These are phyloP conservation scores for Talaromyces trachyspermus DNA, from an alignment of 495 filamentous ascomycete species.

Conservation along the genomic window DNA sequence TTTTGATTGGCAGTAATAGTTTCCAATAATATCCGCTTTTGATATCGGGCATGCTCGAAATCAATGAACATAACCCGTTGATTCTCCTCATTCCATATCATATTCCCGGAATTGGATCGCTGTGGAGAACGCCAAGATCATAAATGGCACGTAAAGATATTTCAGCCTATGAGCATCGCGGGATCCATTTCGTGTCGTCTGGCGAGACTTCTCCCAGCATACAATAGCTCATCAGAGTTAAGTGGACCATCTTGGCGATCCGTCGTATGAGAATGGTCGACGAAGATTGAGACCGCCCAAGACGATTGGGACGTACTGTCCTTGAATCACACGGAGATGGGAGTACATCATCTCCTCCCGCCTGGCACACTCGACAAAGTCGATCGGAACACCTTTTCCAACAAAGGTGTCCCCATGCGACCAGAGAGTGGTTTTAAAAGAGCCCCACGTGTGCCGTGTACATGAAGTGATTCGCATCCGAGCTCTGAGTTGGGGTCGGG, in stretches of 20 bases:
- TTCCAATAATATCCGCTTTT: slow-evolving; percentile 12
- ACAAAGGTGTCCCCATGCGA: slow-evolving; percentile 43
- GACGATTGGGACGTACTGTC: slow-evolving; percentile 25
- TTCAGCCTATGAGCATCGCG: slow-evolving; percentile 7
- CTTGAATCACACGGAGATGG: slow-evolving; percentile 26
- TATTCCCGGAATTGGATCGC: slow-evolving; percentile 17
- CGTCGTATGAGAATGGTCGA: slow-evolving; percentile 27
- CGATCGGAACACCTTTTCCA: slow-evolving; percentile 30
- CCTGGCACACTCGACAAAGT: slow-evolving; percentile 17
- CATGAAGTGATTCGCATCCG: slow-evolving; percentile 27
- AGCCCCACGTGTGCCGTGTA: slow-evolving; percentile 27
- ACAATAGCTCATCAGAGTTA: slow-evolving; percentile 30
- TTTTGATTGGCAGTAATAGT: slow-evolving; percentile 11
- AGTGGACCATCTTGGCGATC: slow-evolving; percentile 23
- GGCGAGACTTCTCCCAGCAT: slow-evolving; percentile 18
- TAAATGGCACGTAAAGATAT: slow-evolving; percentile 14
- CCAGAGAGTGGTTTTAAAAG: slow-evolving; percentile 37
- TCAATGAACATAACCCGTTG: slow-evolving; percentile 19
- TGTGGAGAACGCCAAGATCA: slow-evolving; percentile 14
- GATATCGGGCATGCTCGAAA: slow-evolving; percentile 15
- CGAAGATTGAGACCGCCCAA: slow-evolving; percentile 26
- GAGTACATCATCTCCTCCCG: slow-evolving; percentile 29
- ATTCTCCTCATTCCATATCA: slow-evolving; percentile 16
- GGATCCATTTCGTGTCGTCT: slow-evolving; percentile 6
- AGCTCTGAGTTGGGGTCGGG: slow-evolving; percentile 9